Evolutionary conservation across 805 yeast species (phyloP).

Genomic region (Brettanomyces nanus): DNA sequence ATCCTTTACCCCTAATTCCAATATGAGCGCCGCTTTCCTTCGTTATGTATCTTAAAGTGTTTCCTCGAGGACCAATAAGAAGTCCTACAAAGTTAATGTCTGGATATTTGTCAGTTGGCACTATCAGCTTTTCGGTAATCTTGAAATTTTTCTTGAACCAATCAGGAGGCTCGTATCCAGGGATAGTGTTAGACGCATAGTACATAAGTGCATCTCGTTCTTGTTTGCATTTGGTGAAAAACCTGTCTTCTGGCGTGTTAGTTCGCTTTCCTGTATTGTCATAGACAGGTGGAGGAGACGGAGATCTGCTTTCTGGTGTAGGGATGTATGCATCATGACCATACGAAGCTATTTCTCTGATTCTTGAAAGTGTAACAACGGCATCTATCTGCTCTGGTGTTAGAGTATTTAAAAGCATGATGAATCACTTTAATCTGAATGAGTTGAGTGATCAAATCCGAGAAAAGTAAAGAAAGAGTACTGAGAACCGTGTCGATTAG

Average conservation of each 20-base stretch:
- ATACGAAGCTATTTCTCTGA: constrained; percentile 68
- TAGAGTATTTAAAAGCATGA: constrained; percentile 29
- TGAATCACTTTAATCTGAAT: too few species aligned
- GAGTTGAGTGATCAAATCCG: too few species aligned
- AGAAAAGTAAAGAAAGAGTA: constrained; percentile 12
- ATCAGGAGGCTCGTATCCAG: constrained; percentile 71
- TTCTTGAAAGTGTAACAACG: constrained; percentile 59
- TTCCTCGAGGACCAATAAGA: constrained; percentile 92
- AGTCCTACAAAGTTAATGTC: constrained; percentile 89
- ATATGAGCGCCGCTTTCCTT: constrained; percentile 81
- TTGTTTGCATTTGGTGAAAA: constrained; percentile 52
- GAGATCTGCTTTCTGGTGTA: constrained; percentile 45
- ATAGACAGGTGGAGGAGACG: constrained; percentile 90
- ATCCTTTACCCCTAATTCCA: constrained; percentile 91
- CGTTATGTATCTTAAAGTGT: constrained; percentile 73
- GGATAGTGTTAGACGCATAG: constrained; percentile 60
- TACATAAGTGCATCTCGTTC: constrained; percentile 80
- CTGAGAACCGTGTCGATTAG: constrained; percentile 6
- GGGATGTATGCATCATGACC: constrained; percentile 44
- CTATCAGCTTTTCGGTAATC: constrained; percentile 71
- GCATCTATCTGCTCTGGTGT: constrained; percentile 77
- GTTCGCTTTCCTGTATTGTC: constrained; percentile 76
- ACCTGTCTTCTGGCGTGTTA: constrained; percentile 73
- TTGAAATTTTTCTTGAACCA: constrained; percentile 60
- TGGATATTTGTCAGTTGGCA: constrained; percentile 83